Conservation (phyloP, 371 early-diverging fungal genomes). For the Sporodiniella umbellata region DNA sequence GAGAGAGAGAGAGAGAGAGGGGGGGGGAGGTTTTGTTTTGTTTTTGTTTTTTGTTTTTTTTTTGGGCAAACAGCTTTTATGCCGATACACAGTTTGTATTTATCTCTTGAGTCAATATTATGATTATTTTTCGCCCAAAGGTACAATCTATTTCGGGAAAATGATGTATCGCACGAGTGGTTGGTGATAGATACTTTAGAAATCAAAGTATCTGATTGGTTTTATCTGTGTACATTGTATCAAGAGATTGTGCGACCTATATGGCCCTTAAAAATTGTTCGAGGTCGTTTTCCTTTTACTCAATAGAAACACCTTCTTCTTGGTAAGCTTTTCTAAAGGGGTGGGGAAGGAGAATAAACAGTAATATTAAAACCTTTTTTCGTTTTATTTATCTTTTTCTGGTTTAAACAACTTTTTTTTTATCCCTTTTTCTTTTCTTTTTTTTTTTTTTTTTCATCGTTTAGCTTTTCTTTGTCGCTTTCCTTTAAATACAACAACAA, state of each 20-base stretch:
- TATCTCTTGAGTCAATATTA: no score
- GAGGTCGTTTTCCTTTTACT: not conserved
- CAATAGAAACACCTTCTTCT: conserved; percentile 1
- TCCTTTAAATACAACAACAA: not conserved
- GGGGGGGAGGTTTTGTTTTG: no score
- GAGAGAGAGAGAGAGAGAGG: no score
- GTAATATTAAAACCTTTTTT: no score
- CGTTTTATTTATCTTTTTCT: conserved; percentile 2
- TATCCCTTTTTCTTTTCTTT: not conserved
- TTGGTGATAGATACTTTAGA: not conserved
- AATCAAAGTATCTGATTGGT: not conserved
- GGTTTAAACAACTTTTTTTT: not conserved
- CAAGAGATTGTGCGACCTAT: not conserved
- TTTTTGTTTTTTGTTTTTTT: no score
- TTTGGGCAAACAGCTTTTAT: no score
- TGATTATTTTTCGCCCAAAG: no score
- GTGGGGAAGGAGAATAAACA: not conserved
- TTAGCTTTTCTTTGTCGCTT: not conserved
- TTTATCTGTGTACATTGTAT: not conserved
- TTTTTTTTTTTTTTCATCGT: not conserved
- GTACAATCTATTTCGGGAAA: no score
- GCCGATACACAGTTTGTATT: no score
- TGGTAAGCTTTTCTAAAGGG: not conserved
- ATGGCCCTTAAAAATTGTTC: not conserved
- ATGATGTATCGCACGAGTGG: not conserved